A percentile compares a stretch with the other conserved stretches of the same genome.
phyloP scores from a whole-genome alignment of 345 rosid genomes.

The Gynandropsis gynandra region DNA sequence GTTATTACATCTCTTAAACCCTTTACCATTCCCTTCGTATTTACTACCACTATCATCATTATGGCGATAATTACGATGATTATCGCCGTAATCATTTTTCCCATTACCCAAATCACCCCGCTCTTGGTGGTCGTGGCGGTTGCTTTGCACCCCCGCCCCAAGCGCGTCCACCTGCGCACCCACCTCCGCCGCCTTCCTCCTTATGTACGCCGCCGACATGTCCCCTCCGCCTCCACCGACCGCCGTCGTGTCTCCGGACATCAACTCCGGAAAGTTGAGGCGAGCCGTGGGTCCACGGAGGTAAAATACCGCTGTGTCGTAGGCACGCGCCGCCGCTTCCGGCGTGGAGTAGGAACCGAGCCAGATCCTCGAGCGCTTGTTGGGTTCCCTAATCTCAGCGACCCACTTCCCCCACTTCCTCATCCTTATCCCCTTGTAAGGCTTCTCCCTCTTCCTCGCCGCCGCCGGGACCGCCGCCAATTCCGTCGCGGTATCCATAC shows the following conservation, averaged over 20 bases:
- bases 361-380: slow-evolving; percentile 95
- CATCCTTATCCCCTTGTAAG: slow-evolving; percentile 97
- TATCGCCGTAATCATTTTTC: slow-evolving; percentile 22
- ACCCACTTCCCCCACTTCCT: slow-evolving; percentile 99
- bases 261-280: slow-evolving; percentile 81
- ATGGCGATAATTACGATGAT: slow-evolving; percentile 18
- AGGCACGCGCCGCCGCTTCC: slow-evolving; percentile 93
- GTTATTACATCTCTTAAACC: slow-evolving; percentile 32
- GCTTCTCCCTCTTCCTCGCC: slow-evolving; percentile 46
- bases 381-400: slow-evolving; percentile 97
- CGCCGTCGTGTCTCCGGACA: slow-evolving; percentile 42
- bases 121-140: slow-evolving; percentile 18
- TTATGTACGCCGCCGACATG: slow-evolving; percentile 83
- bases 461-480: slow-evolving; percentile 23
- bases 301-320: slow-evolving; percentile 89
- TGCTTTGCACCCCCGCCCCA: slow-evolving; percentile 39
- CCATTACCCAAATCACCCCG: slow-evolving; percentile 17
- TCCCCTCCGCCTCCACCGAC: slow-evolving; percentile 37
- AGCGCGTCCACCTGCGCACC: slow-evolving; percentile 91
- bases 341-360: slow-evolving; percentile 96
- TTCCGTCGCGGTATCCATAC: slow-evolving; percentile 36
- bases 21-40: slow-evolving; percentile 14
- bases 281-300: slow-evolving; percentile 90
- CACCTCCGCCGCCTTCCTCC: slow-evolving; percentile 89
- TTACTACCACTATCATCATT: slow-evolving; percentile 17